phyloP scores from a whole-genome alignment of 1,139 yeast species.

The Eremothecium cymbalariae region DNA sequence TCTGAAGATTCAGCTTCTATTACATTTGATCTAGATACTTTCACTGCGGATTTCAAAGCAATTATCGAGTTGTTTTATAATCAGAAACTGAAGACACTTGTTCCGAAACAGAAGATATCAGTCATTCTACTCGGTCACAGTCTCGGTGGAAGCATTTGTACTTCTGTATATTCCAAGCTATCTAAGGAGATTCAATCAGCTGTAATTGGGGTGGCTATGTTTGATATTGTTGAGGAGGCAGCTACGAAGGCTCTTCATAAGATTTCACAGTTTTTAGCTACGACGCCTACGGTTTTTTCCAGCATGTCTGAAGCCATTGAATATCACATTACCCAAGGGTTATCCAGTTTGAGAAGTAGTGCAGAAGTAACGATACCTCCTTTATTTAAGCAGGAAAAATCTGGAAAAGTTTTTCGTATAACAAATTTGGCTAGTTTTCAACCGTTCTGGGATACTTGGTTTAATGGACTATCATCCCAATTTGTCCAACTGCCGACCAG shows the following conservation, averaged over 20 bases:
- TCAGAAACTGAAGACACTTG: slow-evolving; percentile 22
- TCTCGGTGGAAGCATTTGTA: slow-evolving; percentile 79
- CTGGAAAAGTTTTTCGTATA: slow-evolving; percentile 45
- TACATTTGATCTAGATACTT: slow-evolving; percentile 43
- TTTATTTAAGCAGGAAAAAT: slow-evolving; percentile 33
- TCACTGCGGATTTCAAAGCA: slow-evolving; percentile 49
- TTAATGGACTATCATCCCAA: slow-evolving; percentile 53
- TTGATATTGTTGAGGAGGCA: slow-evolving; percentile 92
- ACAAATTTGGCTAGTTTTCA: slow-evolving; percentile 54
- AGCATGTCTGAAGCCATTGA: slow-evolving; percentile 55
- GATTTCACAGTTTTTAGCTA: slow-evolving; percentile 56
- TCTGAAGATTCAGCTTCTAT: slow-evolving; percentile 20
- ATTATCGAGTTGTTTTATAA: slow-evolving; percentile 38
- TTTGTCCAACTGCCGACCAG: slow-evolving; percentile 54
- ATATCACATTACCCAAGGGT: slow-evolving; percentile 60
- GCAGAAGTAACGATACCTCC: slow-evolving; percentile 77
- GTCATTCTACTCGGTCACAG: slow-evolving; percentile 76
- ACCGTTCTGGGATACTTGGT: slow-evolving; percentile 80
- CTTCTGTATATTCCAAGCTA: slow-evolving; percentile 39
- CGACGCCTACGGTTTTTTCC: slow-evolving; percentile 53
- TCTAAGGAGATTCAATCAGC: slow-evolving; percentile 22
- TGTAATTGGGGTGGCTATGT: slow-evolving; percentile 59
- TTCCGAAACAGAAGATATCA: slow-evolving; percentile 27
- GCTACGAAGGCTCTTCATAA: slow-evolving; percentile 61
- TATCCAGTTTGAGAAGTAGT: slow-evolving; percentile 51